Conservation (phyloP, 192 early-diverging fungal genomes). For the Allomyces arbusculus region DNA sequence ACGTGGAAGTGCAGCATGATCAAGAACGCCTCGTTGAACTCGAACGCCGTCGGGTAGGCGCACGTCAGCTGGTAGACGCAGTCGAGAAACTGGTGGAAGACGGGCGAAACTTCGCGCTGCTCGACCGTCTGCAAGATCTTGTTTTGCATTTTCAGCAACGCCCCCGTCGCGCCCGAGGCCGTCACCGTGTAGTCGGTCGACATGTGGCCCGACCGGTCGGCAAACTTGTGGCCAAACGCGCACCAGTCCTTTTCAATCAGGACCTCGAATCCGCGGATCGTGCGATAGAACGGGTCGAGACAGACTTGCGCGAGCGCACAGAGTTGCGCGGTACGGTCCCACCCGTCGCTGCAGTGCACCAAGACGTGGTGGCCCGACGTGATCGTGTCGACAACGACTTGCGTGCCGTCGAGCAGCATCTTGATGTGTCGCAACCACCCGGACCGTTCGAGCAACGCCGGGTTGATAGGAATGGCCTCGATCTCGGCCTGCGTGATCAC, state of each 20-base stretch:
- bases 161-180: slow-evolving; percentile 23
- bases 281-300: slow-evolving; percentile 89
- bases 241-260: slow-evolving; percentile 96
- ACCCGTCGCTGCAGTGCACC: slow-evolving; percentile 97
- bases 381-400: slow-evolving; percentile 58
- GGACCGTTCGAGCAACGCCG: slow-evolving; percentile 36
- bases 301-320: slow-evolving; percentile 73
- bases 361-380: slow-evolving; percentile 63
- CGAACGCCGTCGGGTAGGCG: slow-evolving; percentile 76
- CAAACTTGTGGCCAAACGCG: slow-evolving; percentile 91
- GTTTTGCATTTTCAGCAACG: slow-evolving; percentile 34
- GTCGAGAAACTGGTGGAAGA: slow-evolving; percentile 95
- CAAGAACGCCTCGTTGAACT: slow-evolving; percentile 72
- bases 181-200: slow-evolving; percentile 48
- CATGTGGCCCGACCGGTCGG: slow-evolving; percentile 76
- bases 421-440: slow-evolving; percentile 78
- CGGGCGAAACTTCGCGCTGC: slow-evolving; percentile 67
- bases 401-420: slow-evolving; percentile 57
- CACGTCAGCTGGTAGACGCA: slow-evolving; percentile 81
- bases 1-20: slow-evolving; percentile 63
- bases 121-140: slow-evolving; percentile 34
- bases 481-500: slow-evolving; percentile 28
- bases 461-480: slow-evolving; percentile 22
- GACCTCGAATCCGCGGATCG: slow-evolving; percentile 71
- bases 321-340: slow-evolving; percentile 94